Conservation (phyloP, 345 rosid genomes). For the Gossypium rotundifolium region DNA sequence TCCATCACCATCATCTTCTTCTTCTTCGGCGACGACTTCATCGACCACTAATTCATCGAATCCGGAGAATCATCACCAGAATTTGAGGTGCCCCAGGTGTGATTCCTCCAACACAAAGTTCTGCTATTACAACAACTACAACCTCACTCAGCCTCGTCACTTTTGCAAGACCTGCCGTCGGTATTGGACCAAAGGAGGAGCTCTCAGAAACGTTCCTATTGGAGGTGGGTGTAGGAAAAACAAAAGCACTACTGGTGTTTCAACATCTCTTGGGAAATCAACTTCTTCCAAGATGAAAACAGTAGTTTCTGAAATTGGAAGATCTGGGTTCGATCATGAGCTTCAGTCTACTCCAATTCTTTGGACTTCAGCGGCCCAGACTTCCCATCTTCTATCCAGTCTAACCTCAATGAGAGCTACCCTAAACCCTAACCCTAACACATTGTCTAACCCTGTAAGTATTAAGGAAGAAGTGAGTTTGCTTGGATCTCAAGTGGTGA, state of each 20-base stretch:
- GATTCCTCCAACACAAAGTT: conserved; percentile 74
- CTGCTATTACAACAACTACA: conserved; percentile 79
- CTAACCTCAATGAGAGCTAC: conserved; percentile 43
- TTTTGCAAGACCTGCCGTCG: conserved; percentile 86
- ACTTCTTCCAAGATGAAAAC: conserved; percentile 32
- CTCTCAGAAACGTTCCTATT: conserved; percentile 63
- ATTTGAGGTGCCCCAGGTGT: conserved; percentile 65
- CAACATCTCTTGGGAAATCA: conserved; percentile 31
- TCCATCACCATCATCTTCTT: conserved; percentile 11
- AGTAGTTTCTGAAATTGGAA: conserved; percentile 40
- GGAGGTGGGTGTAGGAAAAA: conserved; percentile 76
- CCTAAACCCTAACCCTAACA: conserved; percentile 42
- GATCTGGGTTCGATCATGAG: conserved; percentile 43
- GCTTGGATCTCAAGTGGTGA: conserved; percentile 31
- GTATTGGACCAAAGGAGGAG: conserved; percentile 81
- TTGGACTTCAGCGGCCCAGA: conserved; percentile 50
- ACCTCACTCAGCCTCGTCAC: conserved; percentile 80
- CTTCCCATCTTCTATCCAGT: conserved; percentile 29
- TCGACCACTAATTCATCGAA: conserved; percentile 20
- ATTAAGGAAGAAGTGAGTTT: conserved; percentile 44
- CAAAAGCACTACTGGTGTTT: conserved; percentile 26
- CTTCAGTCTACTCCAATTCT: conserved; percentile 33
- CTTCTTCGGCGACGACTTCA: conserved; percentile 28
- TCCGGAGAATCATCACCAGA: conserved; percentile 29
- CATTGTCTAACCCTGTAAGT: conserved; percentile 17